These are phyloP conservation scores for Pythium phragmitis DNA, from an alignment of 352 stramenopile species.

Conservation along the genomic window DNA sequence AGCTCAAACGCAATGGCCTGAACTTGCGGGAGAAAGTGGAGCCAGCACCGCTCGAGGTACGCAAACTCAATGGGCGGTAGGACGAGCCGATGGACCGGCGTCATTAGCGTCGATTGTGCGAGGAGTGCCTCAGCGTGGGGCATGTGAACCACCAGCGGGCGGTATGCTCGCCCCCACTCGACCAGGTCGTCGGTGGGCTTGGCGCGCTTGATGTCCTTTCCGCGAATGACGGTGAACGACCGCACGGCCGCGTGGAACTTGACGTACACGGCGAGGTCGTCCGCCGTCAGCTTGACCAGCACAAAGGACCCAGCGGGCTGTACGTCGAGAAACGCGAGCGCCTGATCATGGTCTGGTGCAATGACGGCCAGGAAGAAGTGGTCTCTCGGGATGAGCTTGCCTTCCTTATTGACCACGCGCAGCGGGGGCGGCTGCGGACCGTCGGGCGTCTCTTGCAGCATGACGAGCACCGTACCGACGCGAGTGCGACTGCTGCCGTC, in stretches of 20 bases:
- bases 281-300: constrained; percentile 38
- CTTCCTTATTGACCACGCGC: constrained; percentile 5
- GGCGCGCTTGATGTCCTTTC: constrained; percentile 32
- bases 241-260: constrained; percentile 57
- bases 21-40: constrained; percentile 51
- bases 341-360: constrained; percentile 38
- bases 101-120: constrained; percentile 34
- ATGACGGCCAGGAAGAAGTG: constrained; percentile 51
- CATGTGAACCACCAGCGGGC: constrained; percentile 4
- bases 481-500: constrained; percentile 3
- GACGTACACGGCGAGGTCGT: constrained; percentile 47
- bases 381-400: constrained; percentile 11
- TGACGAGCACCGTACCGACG: constrained; percentile 22
- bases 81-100: constrained; percentile 47
- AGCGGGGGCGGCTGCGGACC: not conserved
- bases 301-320: constrained; percentile 52
- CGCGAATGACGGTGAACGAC: constrained; percentile 40
- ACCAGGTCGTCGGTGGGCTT: constrained; percentile 33
- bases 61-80: constrained; percentile 33
- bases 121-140: constrained; percentile 17
- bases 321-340: constrained; percentile 37
- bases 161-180: constrained; percentile 32
- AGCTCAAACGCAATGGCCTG: constrained; percentile 61
- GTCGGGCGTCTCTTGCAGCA: constrained; percentile 14
- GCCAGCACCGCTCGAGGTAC: constrained; percentile 55